phyloP scores from a whole-genome alignment of 305 asterid genomes.

The Caryopteris hybrid region DNA sequence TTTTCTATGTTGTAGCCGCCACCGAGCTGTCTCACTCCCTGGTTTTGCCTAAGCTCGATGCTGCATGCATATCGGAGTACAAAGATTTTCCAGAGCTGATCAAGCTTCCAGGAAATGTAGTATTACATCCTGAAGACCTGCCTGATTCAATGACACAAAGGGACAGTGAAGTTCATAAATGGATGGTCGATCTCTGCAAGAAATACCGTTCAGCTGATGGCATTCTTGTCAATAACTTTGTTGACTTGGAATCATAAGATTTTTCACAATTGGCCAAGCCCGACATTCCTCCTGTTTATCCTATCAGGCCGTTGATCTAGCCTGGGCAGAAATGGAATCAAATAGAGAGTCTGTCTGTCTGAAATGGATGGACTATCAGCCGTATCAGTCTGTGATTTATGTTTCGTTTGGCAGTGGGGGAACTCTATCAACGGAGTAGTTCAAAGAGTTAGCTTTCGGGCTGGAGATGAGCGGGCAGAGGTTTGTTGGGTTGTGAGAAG shows the following conservation, averaged over 20 bases:
- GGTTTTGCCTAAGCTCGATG: neutral
- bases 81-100: neutral
- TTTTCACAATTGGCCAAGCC: neutral
- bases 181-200: neutral
- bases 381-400: conserved; percentile 26
- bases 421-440: conserved; percentile 25
- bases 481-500: conserved; percentile 40
- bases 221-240: neutral
- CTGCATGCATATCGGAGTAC: neutral
- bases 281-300: neutral
- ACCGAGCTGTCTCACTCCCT: neutral
- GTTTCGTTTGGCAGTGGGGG: conserved; percentile 50
- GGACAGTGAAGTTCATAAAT: neutral
- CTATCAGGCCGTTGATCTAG: neutral
- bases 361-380: conserved; percentile 39
- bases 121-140: neutral
- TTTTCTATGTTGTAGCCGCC: neutral
- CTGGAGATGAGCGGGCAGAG: conserved; percentile 38
- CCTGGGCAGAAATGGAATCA: neutral
- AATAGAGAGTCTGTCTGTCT: neutral
- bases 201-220: neutral
- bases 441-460: conserved; percentile 33
- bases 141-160: neutral
- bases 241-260: neutral
- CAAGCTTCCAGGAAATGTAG: neutral